A percentile compares a stretch with the other conserved stretches of the same genome.
Evolutionary conservation across 768 basidiomycete species (phyloP).

Genomic region (Pleurotus ostreatus): DNA sequence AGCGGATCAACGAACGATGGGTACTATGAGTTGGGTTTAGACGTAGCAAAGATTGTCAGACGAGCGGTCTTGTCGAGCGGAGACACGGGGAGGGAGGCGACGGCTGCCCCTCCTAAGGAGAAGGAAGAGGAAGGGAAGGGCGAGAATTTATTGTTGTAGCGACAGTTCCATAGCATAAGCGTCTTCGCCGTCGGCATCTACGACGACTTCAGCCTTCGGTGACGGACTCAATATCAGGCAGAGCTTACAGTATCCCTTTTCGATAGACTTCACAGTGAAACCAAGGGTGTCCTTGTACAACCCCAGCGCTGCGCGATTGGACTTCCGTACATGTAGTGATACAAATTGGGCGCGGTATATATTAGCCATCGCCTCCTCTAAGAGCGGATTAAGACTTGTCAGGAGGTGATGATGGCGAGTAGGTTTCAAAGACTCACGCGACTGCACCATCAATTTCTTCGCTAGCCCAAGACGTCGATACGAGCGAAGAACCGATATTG

Average conservation of each 20-base stretch:
- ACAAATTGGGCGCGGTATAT: slow-evolving; percentile 86
- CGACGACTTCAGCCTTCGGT: background rate
- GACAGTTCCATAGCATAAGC: slow-evolving; percentile 87
- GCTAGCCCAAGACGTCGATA: slow-evolving; percentile 90
- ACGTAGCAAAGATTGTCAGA: slow-evolving; percentile 56
- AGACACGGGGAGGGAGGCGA: slow-evolving; percentile 14
- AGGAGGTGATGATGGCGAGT: too few relatives aligned
- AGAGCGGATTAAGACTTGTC: background rate
- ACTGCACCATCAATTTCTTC: slow-evolving; percentile 92
- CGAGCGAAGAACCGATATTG: slow-evolving; percentile 89
- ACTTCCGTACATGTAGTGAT: slow-evolving; percentile 91
- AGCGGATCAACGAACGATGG: slow-evolving; percentile 77
- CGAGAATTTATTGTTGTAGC: slow-evolving; percentile 32
- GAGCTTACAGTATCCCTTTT: slow-evolving; percentile 86
- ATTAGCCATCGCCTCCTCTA: slow-evolving; percentile 85
- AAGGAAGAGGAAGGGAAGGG: background rate
- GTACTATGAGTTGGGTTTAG: slow-evolving; percentile 81
- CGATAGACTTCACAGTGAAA: slow-evolving; percentile 82
- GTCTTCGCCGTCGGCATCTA: slow-evolving; percentile 94
- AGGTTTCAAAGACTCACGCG: slow-evolving; percentile 54
- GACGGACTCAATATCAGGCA: background rate
- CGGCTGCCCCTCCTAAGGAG: background rate
- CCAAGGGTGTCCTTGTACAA: slow-evolving; percentile 91
- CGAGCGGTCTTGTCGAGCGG: slow-evolving; percentile 38
- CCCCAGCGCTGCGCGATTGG: slow-evolving; percentile 87